Base-by-base conservation (phyloP, 2,329 filamentous ascomycete species). In the Trichoderma sp. region DNA sequence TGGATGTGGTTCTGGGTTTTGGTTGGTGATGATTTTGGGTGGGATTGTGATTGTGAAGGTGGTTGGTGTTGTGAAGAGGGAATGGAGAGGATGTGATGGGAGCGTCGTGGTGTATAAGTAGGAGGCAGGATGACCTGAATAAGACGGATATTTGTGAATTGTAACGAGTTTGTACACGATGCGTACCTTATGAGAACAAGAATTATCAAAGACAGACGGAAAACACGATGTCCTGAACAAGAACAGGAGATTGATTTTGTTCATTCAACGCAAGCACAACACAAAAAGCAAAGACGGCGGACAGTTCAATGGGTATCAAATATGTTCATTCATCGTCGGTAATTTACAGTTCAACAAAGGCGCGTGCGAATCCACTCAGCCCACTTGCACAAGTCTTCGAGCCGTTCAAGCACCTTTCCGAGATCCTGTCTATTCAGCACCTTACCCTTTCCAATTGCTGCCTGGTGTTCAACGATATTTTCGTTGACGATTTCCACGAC, bases 401-500 rank as follows among this genome's bases (percentile, higher is more conserved):
- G 77, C 54, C 81, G 73, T 77, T 86, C 83, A 57, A 87, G 73
- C 67, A 80, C 75, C 53, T 74, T 78, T 27, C 79, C 84, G 56
- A 86, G 73, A 53, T 82, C 80, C 69, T 81, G 78, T 25, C 77
- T 77, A 15, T 75, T 78, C 15, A 84, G 71, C 60, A 74, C 73
- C 70, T 76, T 79, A n/a, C 76, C 76, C 67, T 78, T 78, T 6
- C 73, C 63, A n/a, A 67, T 70, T 0, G 56, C 68, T 7, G 71
- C 70, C 3, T 70, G 67, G 17, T 63, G 67, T 42, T 71, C 69
- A 29, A 80, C 70, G 17, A 81, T 74, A 70, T 90, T 89, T 71
- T 90, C 86, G 27, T 86, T 83, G 3, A 83, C 77, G 39, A 92
- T 80, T 19, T 84, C 80, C 4, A 91, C 82, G 15, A 84, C 80